These are phyloP conservation scores for Ceratobasidium sp. DNA, from an alignment of 1,284 basidiomycete species.

Conservation along the genomic window DNA sequence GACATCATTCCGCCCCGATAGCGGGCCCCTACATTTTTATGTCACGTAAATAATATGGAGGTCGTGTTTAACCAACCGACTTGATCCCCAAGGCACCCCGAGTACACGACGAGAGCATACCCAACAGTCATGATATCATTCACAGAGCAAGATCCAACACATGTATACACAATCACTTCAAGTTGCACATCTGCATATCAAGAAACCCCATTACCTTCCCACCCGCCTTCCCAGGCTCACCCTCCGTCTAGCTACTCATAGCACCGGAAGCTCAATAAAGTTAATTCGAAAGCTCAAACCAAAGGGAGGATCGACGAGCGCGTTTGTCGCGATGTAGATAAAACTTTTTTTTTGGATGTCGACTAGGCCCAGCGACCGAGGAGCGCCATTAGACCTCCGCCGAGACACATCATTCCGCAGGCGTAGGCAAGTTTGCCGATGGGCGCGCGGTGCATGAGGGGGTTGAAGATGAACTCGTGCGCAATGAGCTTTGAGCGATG, in stretches of 20 bases:
- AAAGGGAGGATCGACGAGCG: constrained; percentile 2
- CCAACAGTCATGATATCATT: constrained; percentile 1
- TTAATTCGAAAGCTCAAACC: constrained; percentile 13
- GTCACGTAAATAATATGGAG: too few relatives aligned
- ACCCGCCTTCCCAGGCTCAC: constrained; percentile 38
- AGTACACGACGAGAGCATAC: too few relatives aligned
- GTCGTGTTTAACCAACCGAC: too few relatives aligned
- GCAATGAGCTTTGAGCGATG: constrained; percentile 74
- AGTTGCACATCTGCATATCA: background rate
- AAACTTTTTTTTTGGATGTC: background rate
- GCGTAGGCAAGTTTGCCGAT: constrained; percentile 74
- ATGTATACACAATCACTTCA: background rate
- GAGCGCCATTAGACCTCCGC: constrained; percentile 85
- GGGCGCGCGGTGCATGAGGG: constrained; percentile 78
- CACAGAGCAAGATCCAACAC: background rate
- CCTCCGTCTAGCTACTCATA: constrained; percentile 35
- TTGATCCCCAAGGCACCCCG: too few relatives aligned
- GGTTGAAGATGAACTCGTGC: constrained; percentile 92
- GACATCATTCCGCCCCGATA: too few relatives aligned
- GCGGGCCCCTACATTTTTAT: too few relatives aligned
- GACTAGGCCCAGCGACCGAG: constrained; percentile 83
- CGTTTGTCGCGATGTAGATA: constrained; percentile 19
- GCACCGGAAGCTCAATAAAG: constrained; percentile 44
- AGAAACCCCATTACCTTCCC: constrained; percentile 2
- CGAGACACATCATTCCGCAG: constrained; percentile 76